These are phyloP conservation scores for Phytophthora agathidicida DNA, from an alignment of 352 stramenopile genomes.

Conservation along the genomic window DNA sequence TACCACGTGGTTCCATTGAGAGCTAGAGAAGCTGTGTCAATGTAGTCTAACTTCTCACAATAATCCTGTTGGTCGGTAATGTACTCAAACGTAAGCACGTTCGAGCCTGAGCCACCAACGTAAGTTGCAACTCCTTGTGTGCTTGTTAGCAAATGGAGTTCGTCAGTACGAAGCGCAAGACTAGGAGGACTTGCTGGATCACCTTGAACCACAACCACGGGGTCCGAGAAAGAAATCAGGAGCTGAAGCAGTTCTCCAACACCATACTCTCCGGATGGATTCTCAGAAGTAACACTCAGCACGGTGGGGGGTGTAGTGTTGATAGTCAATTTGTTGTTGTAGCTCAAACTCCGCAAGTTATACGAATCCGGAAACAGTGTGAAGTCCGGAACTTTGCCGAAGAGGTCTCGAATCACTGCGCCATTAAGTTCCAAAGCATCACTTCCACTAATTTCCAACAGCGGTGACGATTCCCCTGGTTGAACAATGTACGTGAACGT, in stretches of 20 bases:
- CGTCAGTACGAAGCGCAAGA: constrained; percentile 52
- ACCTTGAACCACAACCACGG: constrained; percentile 45
- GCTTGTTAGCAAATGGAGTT: constrained; percentile 55
- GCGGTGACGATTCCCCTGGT: constrained; percentile 32
- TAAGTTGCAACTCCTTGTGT: constrained; percentile 53
- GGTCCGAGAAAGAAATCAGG: constrained; percentile 53
- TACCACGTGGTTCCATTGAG: constrained; percentile 30
- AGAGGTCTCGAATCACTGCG: constrained; percentile 43
- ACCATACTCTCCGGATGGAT: constrained; percentile 62
- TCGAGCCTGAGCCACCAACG: constrained; percentile 54
- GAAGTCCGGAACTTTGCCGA: constrained; percentile 56
- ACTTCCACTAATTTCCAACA: constrained; percentile 49
- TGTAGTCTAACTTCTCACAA: constrained; percentile 72
- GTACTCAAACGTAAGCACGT: constrained; percentile 62
- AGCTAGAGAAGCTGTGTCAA: constrained; percentile 44
- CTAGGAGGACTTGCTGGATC: constrained; percentile 20
- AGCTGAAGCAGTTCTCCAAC: constrained; percentile 58
- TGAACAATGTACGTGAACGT: constrained; percentile 64
- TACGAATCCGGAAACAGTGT: constrained; percentile 47
- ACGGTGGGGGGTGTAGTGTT: constrained; percentile 56
- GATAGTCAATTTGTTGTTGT: constrained; percentile 63
- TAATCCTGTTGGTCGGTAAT: constrained; percentile 56
- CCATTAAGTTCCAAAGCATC: constrained; percentile 56
- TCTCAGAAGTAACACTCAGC: constrained; percentile 46
- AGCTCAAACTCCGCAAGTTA: constrained; percentile 58